A percentile compares a stretch with the other conserved stretches of the same genome.
phyloP scores from a whole-genome alignment of 2,329 filamentous ascomycete genomes.

The Pyricularia grisea region DNA sequence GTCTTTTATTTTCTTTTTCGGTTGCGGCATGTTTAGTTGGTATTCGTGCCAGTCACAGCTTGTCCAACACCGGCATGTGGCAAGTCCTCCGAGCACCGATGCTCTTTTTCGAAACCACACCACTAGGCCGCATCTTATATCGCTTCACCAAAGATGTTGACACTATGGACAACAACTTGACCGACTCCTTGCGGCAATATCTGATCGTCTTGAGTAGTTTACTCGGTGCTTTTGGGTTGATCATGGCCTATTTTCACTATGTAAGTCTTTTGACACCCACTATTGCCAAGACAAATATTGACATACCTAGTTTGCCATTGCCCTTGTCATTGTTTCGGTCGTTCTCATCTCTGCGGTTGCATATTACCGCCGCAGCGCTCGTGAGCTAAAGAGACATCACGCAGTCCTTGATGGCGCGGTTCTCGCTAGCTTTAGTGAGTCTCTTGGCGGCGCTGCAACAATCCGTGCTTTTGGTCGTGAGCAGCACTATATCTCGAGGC shows the following conservation, averaged over 20 bases:
- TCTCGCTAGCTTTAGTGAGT: slow-evolving; percentile 57
- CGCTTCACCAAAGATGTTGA: slow-evolving; percentile 62
- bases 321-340: neutral
- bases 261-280: neutral
- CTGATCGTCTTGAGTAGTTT: slow-evolving; percentile 42
- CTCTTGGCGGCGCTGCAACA: slow-evolving; percentile 49
- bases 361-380: slow-evolving; percentile 37
- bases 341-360: neutral
- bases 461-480: slow-evolving; percentile 58
- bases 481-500: slow-evolving; percentile 41
- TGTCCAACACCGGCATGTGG: neutral
- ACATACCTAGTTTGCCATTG: neutral
- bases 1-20: neutral
- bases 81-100: neutral
- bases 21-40: neutral
- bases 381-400: slow-evolving; percentile 61
- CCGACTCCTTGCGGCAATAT: slow-evolving; percentile 51
- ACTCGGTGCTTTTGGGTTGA: neutral
- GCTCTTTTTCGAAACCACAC: slow-evolving; percentile 33
- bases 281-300: neutral
- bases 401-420: slow-evolving; percentile 55
- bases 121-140: slow-evolving; percentile 59
- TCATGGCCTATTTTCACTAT: neutral
- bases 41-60: neutral
- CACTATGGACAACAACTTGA: slow-evolving; percentile 60